phyloP scores from a whole-genome alignment of 208 protist species.

The Porcisia hertigi region DNA sequence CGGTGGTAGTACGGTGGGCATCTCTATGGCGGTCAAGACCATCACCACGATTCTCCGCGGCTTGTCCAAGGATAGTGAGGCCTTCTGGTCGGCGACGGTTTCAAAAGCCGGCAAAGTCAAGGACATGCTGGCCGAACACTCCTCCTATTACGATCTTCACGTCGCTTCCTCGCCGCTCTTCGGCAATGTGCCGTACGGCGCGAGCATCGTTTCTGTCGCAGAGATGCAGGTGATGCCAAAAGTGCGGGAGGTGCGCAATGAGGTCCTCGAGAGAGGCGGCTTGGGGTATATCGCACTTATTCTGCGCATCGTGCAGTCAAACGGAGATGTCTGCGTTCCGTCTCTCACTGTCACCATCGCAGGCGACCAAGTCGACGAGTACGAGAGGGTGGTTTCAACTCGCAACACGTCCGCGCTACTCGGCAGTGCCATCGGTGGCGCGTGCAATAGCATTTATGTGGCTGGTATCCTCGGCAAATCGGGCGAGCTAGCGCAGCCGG shows the following conservation, averaged over 20 bases:
- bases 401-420: constrained; percentile 38
- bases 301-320: constrained; percentile 33
- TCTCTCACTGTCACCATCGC: constrained; percentile 46
- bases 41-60: constrained; percentile 28
- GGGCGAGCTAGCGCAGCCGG: constrained; percentile 17
- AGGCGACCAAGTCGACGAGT: constrained; percentile 29
- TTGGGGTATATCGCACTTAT: constrained; percentile 33
- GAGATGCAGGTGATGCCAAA: constrained; percentile 37
- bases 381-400: constrained; percentile 27
- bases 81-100: constrained; percentile 52
- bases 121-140: constrained; percentile 52
- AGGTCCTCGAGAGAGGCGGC: constrained; percentile 32
- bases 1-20: constrained; percentile 36
- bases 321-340: constrained; percentile 54
- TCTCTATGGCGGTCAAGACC: constrained; percentile 36
- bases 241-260: constrained; percentile 33
- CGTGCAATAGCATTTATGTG: constrained; percentile 51
- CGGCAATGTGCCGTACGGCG: constrained; percentile 43
- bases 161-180: constrained; percentile 64
- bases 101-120: constrained; percentile 35
- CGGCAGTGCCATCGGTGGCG: constrained; percentile 49
- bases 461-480: constrained; percentile 39
- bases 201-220: constrained; percentile 22
- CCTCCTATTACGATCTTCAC: constrained; percentile 40
- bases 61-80: constrained; percentile 28